Evolutionary conservation across 805 yeast genomes (phyloP).

Genomic region (Wickerhamomyces ciferrii): DNA sequence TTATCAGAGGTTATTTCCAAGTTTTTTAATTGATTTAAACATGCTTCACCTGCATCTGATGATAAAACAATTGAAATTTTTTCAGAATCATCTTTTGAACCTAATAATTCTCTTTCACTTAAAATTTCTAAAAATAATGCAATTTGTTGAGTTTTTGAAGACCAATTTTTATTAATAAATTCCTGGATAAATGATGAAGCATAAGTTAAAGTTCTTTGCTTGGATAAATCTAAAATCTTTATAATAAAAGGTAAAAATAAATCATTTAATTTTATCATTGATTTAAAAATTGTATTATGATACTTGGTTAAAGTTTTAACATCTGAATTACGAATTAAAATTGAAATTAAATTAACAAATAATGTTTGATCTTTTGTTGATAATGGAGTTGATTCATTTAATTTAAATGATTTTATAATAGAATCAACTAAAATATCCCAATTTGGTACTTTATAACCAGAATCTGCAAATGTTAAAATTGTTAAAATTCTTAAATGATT

Average conservation of each 20-base stretch:
- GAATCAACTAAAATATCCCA: conserved; percentile 37
- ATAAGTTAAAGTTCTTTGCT: conserved; percentile 38
- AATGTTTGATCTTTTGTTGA: conserved; percentile 7
- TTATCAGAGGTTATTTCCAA: conserved; percentile 2
- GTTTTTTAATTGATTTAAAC: conserved; percentile 6
- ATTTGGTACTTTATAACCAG: conserved; percentile 55
- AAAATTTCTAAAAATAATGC: conserved; percentile 38
- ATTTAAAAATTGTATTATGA: conserved; percentile 38
- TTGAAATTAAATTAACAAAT: conserved; percentile 40
- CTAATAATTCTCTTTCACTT: conserved; percentile 20
- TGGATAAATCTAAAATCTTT: conserved; percentile 34
- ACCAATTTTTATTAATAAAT: conserved; percentile 40
- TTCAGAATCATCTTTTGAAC: conserved; percentile 8
- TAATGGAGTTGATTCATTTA: background rate
- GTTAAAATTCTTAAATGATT: conserved; percentile 31
- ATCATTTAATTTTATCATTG: conserved; percentile 27
- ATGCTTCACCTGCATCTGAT: conserved; percentile 4
- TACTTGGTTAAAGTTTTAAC: conserved; percentile 39
- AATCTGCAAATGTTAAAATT: conserved; percentile 57
- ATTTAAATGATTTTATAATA: conserved; percentile 8
- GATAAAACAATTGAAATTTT: conserved; percentile 14
- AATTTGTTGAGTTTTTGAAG: conserved; percentile 27
- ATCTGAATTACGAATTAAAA: conserved; percentile 53
- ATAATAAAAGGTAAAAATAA: conserved; percentile 44
- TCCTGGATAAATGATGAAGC: conserved; percentile 43